Evolutionary conservation across 192 early-diverging fungal genomes (phyloP).

Genomic region (Coemansia sp.): DNA sequence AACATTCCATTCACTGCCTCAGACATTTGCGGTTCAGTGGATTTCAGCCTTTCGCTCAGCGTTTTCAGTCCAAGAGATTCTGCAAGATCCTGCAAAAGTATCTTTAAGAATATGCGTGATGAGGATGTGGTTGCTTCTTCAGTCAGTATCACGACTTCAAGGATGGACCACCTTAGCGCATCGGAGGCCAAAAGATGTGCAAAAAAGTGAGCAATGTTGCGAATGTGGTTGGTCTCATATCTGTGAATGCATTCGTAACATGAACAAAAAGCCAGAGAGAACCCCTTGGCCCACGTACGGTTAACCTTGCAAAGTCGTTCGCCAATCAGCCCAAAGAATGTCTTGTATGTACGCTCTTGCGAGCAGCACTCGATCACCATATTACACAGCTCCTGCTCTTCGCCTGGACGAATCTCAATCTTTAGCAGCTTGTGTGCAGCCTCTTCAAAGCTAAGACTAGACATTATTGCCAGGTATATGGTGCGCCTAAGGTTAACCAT

Average conservation of each 20-base stretch:
- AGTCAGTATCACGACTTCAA: slow-evolving; percentile 78
- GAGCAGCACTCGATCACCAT: slow-evolving; percentile 98
- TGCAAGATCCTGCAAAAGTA: slow-evolving; percentile 86
- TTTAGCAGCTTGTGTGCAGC: slow-evolving; percentile 93
- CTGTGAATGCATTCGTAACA: slow-evolving; percentile 92
- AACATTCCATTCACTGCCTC: slow-evolving; percentile 87
- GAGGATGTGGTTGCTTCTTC: slow-evolving; percentile 96
- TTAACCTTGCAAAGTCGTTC: slow-evolving; percentile 91
- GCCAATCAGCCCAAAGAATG: slow-evolving; percentile 90
- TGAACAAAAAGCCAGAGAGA: slow-evolving; percentile 75
- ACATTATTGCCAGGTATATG: slow-evolving; percentile 98
- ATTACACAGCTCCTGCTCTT: slow-evolving; percentile 90
- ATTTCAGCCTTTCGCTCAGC: slow-evolving; percentile 68
- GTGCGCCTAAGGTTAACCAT: slow-evolving; percentile 81
- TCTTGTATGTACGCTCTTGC: slow-evolving; percentile 93
- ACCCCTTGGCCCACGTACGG: slow-evolving; percentile 75
- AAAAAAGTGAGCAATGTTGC: slow-evolving; percentile 92
- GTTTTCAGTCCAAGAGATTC: slow-evolving; percentile 81
- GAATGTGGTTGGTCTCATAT: slow-evolving; percentile 88
- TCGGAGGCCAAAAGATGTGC: slow-evolving; percentile 85
- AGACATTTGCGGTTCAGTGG: slow-evolving; percentile 62
- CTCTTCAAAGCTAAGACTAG: slow-evolving; percentile 93
- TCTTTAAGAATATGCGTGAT: slow-evolving; percentile 97
- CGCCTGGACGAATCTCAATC: slow-evolving; percentile 77
- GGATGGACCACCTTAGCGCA: slow-evolving; percentile 80